Conservation (phyloP, 345 rosid genomes). For the Citrus inodora region DNA sequence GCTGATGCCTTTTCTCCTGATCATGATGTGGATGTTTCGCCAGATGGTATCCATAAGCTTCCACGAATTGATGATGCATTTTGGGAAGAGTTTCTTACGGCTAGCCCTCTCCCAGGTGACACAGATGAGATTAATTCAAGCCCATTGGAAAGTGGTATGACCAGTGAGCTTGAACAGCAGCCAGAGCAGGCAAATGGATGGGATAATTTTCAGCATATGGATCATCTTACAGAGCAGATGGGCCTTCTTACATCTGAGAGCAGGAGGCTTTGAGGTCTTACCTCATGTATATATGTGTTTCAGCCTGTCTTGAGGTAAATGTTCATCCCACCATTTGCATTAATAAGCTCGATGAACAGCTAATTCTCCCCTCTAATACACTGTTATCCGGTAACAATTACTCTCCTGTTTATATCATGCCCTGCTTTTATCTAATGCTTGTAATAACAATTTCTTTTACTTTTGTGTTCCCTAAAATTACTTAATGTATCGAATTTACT, state of each 20-base stretch:
- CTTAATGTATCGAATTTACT: background rate
- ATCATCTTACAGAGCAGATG: conserved; percentile 68
- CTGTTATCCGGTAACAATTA: background rate
- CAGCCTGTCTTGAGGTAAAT: conserved; percentile 21
- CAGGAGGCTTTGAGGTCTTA: conserved; percentile 28
- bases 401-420: background rate
- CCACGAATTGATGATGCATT: conserved; percentile 55
- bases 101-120: conserved; percentile 46
- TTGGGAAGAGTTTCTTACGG: conserved; percentile 66
- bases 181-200: conserved; percentile 34
- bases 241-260: conserved; percentile 56
- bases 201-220: conserved; percentile 48
- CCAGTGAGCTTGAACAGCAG: conserved; percentile 28
- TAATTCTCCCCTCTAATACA: background rate
- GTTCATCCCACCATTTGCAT: conserved; percentile 1
- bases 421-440: background rate
- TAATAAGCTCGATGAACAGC: conserved; percentile 1
- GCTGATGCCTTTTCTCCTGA: conserved; percentile 39
- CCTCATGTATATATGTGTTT: conserved; percentile 4
- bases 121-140: conserved; percentile 46
- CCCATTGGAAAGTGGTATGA: conserved; percentile 34
- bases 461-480: background rate
- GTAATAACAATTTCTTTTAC: background rate
- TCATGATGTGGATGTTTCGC: conserved; percentile 37
- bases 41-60: conserved; percentile 49